Base-by-base conservation (phyloP, 306 rosid species). In the Arachis stenosperma region DNA sequence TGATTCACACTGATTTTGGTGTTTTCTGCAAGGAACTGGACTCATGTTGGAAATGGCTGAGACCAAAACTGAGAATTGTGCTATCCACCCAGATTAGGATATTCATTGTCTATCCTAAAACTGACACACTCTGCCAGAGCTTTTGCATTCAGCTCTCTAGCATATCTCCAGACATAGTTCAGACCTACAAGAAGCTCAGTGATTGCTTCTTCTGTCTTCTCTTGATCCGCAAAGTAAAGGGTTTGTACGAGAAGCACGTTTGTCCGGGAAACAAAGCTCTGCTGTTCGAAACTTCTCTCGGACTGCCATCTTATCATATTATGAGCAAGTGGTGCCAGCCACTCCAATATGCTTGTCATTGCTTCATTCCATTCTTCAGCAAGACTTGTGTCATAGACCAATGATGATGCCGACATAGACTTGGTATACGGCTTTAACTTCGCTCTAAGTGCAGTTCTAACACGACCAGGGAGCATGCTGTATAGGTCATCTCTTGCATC, bases 241-340 rank as follows among this genome's bases (percentile, higher is more conserved):
- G 99, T 95, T 82, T 95, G 99, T 60, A 86, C 99, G 69, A 95
- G 86, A 48, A 95, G 83, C 78, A 90, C 95, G 12, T 92, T 89
- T 5, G 96, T 90, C 84, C 88, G 81, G 13, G 96, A 88, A 78
- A 87, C 88, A 75, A 86, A 78, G 82, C 82, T 90, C 74, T 88
- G 98, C 84, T 95, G 99, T 87, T 95, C 99, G 70, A 81, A 92
- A 75, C 98, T 92, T 65, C 99, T 88, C 82, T 95, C 98, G 2
- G 98, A 90, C 69, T 95, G 99, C 99, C 99, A 95, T 83, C 98
- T 86, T 56, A 91, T 89, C 90, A 88, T 95, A 84, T 90, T 92
- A 65, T 95, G 99, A 75, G 99, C 98, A 61, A 95, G 96, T 27
- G 98, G 98, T 30, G 95, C 97, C 81, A 92, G 70, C 99, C 99